Conservation (phyloP, 2,329 filamentous ascomycete genomes). For the Neofusicoccum ribis region DNA sequence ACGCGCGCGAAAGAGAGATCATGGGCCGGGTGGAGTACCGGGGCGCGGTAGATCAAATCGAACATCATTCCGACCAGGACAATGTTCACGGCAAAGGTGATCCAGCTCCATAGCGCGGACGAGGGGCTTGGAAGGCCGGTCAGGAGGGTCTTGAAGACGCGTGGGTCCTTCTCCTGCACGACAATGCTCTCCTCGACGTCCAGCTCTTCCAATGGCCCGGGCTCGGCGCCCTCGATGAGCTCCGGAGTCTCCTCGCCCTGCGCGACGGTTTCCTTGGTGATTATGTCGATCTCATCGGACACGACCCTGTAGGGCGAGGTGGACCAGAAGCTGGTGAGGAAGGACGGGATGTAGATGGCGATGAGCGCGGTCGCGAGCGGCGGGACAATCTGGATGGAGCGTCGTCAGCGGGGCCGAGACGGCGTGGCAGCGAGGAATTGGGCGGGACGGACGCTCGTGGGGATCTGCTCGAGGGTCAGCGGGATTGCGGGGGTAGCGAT, state of each 20-base stretch:
- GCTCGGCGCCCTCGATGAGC: slow-evolving; percentile 42
- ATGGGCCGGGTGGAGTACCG: slow-evolving; percentile 66
- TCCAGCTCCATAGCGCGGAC: slow-evolving; percentile 64
- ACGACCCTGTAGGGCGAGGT: slow-evolving; percentile 60
- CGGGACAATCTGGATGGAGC: slow-evolving; percentile 37
- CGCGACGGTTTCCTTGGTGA: slow-evolving; percentile 43
- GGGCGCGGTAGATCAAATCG: slow-evolving; percentile 77
- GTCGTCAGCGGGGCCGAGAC: slow-evolving; percentile 22
- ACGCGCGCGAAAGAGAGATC: slow-evolving; percentile 83
- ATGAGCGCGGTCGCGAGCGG: slow-evolving; percentile 60
- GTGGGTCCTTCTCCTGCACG: slow-evolving; percentile 58
- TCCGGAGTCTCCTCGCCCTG: slow-evolving; percentile 30
- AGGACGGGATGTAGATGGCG: slow-evolving; percentile 65
- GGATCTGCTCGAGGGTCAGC: slow-evolving; percentile 20
- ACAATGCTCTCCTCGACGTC: slow-evolving; percentile 64
- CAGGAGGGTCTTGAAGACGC: slow-evolving; percentile 66
- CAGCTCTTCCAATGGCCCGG: slow-evolving; percentile 46
- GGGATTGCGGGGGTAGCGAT: background rate
- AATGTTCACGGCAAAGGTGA: slow-evolving; percentile 73
- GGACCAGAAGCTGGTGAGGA: slow-evolving; percentile 59
- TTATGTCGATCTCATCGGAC: slow-evolving; percentile 57
- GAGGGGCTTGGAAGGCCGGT: slow-evolving; percentile 73
- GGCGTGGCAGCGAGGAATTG: slow-evolving; percentile 8
- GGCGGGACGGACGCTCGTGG: slow-evolving; percentile 19
- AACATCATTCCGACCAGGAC: slow-evolving; percentile 67